Base-by-base conservation (phyloP, 176 grass and related monocot species). In the Chloris gayana region DNA sequence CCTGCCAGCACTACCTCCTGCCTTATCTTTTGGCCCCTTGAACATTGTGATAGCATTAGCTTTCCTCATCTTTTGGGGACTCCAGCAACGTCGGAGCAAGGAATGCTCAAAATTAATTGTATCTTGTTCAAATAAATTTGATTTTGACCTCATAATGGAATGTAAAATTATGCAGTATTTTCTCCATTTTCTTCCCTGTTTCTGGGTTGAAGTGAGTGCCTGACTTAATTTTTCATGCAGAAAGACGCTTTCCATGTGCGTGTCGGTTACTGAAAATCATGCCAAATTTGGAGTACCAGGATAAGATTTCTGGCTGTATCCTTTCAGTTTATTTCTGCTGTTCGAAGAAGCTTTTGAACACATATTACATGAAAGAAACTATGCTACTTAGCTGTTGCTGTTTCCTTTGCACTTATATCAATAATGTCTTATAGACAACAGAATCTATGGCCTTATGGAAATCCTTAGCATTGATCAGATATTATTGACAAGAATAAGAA, bases 251-350 rank as follows among this genome's bases (percentile, higher is more conserved):
- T 92, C 91, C 19, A 97, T 94, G 91, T 88, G 80, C 47, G 77
- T 91, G 18, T 92, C 89, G 9, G 94, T 94, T 63, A 92, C 94
- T n/a, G 14, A 88, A 88, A 46, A 70, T 94, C 53, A 69, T 94
- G 64, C 85, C 94, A 26, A 65, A 94, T 67, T 87, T 97, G 5
- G 87, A 97, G 60, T 85, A 87, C 14, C 32, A 77, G 63, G 85
- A 88, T 51, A 92, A 90, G 73, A 78, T 92, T 68, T 97, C 87
- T 74, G 91, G 94, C 57, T 84, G 94, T 97, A 97, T 97, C 94
- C 94, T 94, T 94, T 61, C 42, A 79, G 59, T 64, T 26, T 37
- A 19, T 39, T 65, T 62, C 24, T 46, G 9, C 34, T 76, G 29
- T 47, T 35, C 18, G 53, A 56, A 53, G 11, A 69, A 80, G 73